Percentiles rank a stretch among this genome's conserved stretches.
Evolutionary conservation across 495 filamentous ascomycete genomes (phyloP).

Genomic region (Opeltia flavorubescens): DNA sequence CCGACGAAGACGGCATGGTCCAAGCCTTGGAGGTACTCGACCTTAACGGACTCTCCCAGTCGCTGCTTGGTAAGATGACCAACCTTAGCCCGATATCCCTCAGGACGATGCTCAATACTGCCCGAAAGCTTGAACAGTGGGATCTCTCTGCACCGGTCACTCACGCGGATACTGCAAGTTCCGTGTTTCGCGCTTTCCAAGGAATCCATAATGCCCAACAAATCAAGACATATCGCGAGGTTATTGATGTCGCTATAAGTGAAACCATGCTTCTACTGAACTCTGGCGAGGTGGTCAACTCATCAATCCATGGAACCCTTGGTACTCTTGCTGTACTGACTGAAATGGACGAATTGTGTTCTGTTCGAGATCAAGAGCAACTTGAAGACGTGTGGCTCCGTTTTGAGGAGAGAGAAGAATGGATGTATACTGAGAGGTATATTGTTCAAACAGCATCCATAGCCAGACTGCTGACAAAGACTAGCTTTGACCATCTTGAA

Average conservation of each 20-base stretch:
- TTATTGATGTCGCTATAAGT: constrained; percentile 50
- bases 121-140: constrained; percentile 82
- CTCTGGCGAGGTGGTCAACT: constrained; percentile 39
- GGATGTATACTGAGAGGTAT: constrained; percentile 70
- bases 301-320: constrained; percentile 47
- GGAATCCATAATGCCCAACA: constrained; percentile 55
- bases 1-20: constrained; percentile 27
- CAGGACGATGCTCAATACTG: constrained; percentile 64
- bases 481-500: constrained; percentile 66
- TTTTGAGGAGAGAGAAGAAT: constrained; percentile 50
- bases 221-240: constrained; percentile 29
- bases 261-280: constrained; percentile 45
- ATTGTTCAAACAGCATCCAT: constrained; percentile 12
- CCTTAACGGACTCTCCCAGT: constrained; percentile 57
- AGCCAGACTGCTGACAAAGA: constrained; percentile 15
- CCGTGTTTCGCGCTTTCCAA: constrained; percentile 69
- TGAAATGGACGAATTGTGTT: constrained; percentile 67
- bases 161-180: constrained; percentile 45
- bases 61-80: constrained; percentile 43
- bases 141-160: constrained; percentile 62
- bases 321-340: constrained; percentile 62
- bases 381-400: constrained; percentile 45
- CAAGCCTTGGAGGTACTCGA: constrained; percentile 50
- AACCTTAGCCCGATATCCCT: constrained; percentile 26
- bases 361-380: constrained; percentile 39